phyloP scores from a whole-genome alignment of 2,329 filamentous ascomycete genomes.

The Biscogniauxia sp. region DNA sequence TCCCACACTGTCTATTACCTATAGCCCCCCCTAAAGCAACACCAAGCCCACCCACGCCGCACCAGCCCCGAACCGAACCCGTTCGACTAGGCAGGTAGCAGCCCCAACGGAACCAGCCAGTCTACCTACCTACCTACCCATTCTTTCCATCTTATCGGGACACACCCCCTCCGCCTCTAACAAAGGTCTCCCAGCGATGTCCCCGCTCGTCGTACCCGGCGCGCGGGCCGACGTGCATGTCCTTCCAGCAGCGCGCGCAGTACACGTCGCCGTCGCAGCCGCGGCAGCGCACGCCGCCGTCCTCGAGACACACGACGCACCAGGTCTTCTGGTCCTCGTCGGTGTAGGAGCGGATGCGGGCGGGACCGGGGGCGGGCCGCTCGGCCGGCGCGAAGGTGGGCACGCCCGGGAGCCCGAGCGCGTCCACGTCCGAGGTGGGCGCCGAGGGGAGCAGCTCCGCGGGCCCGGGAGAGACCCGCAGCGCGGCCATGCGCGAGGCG shows the following conservation, averaged over 20 bases:
- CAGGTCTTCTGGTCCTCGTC: constrained; percentile 73
- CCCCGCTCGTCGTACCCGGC: constrained; percentile 68
- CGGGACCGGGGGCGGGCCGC: constrained; percentile 38
- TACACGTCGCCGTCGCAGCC: constrained; percentile 73
- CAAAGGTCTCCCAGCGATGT: constrained; percentile 65
- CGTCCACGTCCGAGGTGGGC: constrained; percentile 31
- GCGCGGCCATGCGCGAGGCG: constrained; percentile 50
- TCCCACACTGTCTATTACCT: too few relatives aligned
- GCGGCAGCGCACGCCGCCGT: constrained; percentile 69
- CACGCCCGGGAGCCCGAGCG: constrained; percentile 46
- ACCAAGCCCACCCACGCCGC: too few relatives aligned
- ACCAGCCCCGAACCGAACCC: too few relatives aligned
- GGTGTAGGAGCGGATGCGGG: constrained; percentile 47
- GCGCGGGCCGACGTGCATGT: constrained; percentile 70
- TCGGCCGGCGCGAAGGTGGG: constrained; percentile 49
- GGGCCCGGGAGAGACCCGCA: constrained; percentile 37
- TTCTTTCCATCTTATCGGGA: too few relatives aligned
- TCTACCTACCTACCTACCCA: not conserved
- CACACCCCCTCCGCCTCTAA: too few relatives aligned
- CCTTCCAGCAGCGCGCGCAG: constrained; percentile 75
- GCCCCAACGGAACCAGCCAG: too few relatives aligned
- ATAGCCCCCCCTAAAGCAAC: too few relatives aligned
- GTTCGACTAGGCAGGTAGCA: too few relatives aligned
- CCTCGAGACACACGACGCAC: constrained; percentile 81
- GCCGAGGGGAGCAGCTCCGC: constrained; percentile 27